Base-by-base conservation (phyloP, 73 alveolate genomes). In the Symbiodinium pilosum region DNA sequence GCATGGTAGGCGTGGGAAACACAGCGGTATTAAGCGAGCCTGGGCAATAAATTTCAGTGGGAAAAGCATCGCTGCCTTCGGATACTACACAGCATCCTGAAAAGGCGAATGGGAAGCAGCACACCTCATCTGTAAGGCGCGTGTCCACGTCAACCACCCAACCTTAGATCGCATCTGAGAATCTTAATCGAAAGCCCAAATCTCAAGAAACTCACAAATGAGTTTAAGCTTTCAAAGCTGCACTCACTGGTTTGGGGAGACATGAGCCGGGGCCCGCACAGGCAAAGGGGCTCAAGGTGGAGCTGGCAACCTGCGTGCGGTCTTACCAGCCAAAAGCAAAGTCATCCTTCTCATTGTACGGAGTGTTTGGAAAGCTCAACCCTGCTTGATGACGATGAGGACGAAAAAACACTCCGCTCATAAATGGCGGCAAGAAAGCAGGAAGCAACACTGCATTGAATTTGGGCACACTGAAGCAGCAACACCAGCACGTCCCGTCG, bases 71-170 rank as follows among this genome's bases (percentile, higher is more conserved):
- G 98, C 91, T 2, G 96, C 96, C 96, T 87, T 21, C 39, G 0
- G 84, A 43, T 43, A n/a, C 43, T 59, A 4, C 34, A 59, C 34
- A 20, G 6, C 77, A 14, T n/a, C 34, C 21, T 59, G 34, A 26
- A 6, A 59, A 5, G 11, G 36, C 77, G 6, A 59, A 59, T 8
- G 77, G 32, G 21, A 59, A 43, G n/a, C n/a, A n/a, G n/a, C n/a
- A n/a, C 71, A 36, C 98, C 98, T 92, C 98, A 36, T 92, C 98
- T 24, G 98, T 92, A 52, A 92, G 98, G 71, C 98, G 98, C 54
- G 51, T 92, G 36, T 92, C 98, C 42, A 92, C 43, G 41, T 92
- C 98, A 36, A 92, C 98, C 83, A 92, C 84, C 98, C 98, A 92
- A 34, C 98, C 89, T 71, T 36, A 18, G 77, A 14, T 28, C 14